Conservation (phyloP, 768 basidiomycete genomes). For the Suillus hirtellus region DNA sequence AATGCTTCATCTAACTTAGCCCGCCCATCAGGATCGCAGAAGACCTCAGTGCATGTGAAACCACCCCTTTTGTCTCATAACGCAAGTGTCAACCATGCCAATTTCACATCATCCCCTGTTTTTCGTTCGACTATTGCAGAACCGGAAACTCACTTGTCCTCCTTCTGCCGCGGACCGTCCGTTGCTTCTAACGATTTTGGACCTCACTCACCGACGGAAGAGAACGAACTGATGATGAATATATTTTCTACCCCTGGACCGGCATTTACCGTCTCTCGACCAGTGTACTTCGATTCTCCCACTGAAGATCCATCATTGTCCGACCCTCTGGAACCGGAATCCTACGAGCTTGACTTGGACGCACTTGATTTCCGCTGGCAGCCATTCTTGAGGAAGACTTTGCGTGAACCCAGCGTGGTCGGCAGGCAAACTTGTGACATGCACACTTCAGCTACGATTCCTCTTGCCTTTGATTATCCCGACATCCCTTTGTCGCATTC, state of each 20-base stretch:
- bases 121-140: neutral
- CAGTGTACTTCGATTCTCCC: slow-evolving; percentile 53
- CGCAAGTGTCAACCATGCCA: neutral
- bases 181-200: neutral
- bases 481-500: neutral
- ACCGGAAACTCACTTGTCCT: neutral
- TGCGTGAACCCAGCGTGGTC: neutral
- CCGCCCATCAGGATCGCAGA: neutral
- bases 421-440: neutral
- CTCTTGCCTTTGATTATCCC: neutral
- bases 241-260: slow-evolving; percentile 54
- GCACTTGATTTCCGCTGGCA: slow-evolving; percentile 58
- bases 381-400: slow-evolving; percentile 41
- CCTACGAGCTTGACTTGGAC: slow-evolving; percentile 40
- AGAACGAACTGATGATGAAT: slow-evolving; percentile 13
- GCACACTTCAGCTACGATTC: neutral
- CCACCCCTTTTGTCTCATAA: neutral
- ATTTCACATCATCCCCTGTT: neutral
- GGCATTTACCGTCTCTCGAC: slow-evolving; percentile 29
- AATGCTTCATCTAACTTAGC: neutral
- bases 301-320: slow-evolving; percentile 47
- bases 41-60: neutral
- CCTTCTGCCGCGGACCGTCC: neutral
- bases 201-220: neutral
- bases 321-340: slow-evolving; percentile 37